phyloP scores from a whole-genome alignment of 441 rosid species.

The Syzygium malaccense region DNA sequence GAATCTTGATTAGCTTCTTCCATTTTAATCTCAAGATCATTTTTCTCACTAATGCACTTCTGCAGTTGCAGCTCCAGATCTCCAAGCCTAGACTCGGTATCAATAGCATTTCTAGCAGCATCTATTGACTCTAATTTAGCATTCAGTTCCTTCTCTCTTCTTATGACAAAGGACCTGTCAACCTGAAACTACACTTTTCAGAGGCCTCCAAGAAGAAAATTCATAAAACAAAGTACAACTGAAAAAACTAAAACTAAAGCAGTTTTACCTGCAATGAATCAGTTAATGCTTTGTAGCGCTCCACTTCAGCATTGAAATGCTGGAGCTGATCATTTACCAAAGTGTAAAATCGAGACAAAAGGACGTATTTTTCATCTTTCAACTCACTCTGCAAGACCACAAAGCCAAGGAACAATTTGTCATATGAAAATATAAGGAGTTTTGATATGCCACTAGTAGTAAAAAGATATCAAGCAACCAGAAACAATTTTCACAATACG shows the following conservation, averaged over 20 bases:
- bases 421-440: not conserved
- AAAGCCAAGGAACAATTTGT: not conserved
- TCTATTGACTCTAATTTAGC: constrained; percentile 67
- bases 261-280: constrained; percentile 67
- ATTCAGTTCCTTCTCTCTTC: constrained; percentile 82
- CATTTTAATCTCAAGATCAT: constrained; percentile 80
- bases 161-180: constrained; percentile 58
- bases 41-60: constrained; percentile 71
- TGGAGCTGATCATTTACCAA: constrained; percentile 76
- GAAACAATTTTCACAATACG: not conserved
- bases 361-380: constrained; percentile 73
- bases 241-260: constrained; percentile 10
- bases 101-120: constrained; percentile 46
- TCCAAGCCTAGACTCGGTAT: constrained; percentile 56
- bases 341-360: constrained; percentile 60
- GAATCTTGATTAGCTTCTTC: constrained; percentile 90
- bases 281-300: constrained; percentile 46
- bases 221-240: constrained; percentile 3
- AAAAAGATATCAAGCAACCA: not conserved
- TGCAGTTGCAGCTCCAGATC: constrained; percentile 74
- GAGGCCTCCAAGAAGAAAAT: constrained; percentile 9
- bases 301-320: constrained; percentile 74
- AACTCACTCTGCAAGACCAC: constrained; percentile 51
- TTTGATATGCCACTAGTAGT: not conserved
- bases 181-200: constrained; percentile 49